phyloP scores from a whole-genome alignment of 768 basidiomycete genomes.

The Trametopsis cervina region DNA sequence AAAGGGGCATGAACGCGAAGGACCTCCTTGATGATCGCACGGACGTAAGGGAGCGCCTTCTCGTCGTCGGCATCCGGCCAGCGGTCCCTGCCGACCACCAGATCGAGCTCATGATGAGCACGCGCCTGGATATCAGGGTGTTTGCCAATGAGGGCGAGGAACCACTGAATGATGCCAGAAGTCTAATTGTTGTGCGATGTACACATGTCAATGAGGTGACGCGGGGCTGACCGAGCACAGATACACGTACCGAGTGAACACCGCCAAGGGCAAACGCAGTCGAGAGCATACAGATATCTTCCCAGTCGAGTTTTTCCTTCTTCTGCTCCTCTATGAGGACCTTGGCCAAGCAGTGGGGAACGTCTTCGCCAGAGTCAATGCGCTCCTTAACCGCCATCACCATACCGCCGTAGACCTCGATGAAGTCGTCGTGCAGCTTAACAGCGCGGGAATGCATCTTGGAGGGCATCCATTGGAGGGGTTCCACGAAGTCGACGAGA shows the following conservation, averaged over 20 bases:
- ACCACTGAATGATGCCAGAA: slow-evolving; percentile 28
- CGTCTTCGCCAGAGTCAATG: slow-evolving; percentile 25
- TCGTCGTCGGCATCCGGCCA: slow-evolving; percentile 21
- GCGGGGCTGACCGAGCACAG: too few species aligned
- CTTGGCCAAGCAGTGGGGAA: slow-evolving; percentile 30
- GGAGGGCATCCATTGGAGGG: slow-evolving; percentile 35
- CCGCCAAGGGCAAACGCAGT: slow-evolving; percentile 29
- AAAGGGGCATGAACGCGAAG: slow-evolving; percentile 15
- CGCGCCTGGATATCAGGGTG: slow-evolving; percentile 21
- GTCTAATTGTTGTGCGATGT: slow-evolving; percentile 25
- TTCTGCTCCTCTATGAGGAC: slow-evolving; percentile 23
- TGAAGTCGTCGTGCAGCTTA: slow-evolving; percentile 20
- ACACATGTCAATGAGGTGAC: too few species aligned
- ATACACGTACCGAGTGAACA: slow-evolving; percentile 27
- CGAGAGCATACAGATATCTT: slow-evolving; percentile 29
- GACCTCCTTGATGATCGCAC: slow-evolving; percentile 22
- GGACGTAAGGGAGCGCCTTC: slow-evolving; percentile 20
- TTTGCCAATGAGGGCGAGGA: slow-evolving; percentile 16
- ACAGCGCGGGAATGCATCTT: slow-evolving; percentile 30
- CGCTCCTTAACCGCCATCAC: slow-evolving; percentile 22
- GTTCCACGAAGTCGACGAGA: slow-evolving; percentile 36
- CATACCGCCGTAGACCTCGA: slow-evolving; percentile 28
- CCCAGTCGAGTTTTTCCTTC: slow-evolving; percentile 25
- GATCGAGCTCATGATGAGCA: slow-evolving; percentile 25
- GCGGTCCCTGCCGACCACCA: slow-evolving; percentile 17